Evolutionary conservation across 1,139 yeast species (phyloP).

Genomic region (Pichia terricola): DNA sequence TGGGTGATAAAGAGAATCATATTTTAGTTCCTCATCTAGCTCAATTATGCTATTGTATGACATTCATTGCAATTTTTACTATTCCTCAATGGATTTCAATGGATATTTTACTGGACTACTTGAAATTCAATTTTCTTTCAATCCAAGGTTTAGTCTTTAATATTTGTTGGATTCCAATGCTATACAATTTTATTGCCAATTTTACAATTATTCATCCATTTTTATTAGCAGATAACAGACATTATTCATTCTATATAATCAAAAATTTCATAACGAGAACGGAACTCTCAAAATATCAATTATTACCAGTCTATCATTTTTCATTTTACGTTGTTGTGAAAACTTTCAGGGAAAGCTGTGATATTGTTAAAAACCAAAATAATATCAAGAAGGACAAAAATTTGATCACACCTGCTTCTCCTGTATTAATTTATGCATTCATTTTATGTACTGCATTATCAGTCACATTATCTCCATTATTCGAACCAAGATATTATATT

Average conservation of each 20-base stretch:
- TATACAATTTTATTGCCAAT: slow-evolving; percentile 41
- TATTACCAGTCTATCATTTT: slow-evolving; percentile 69
- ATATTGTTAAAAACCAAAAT: slow-evolving; percentile 14
- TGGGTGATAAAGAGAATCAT: slow-evolving; percentile 87
- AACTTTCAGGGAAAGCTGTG: slow-evolving; percentile 24
- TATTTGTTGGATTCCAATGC: slow-evolving; percentile 23
- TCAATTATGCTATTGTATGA: slow-evolving; percentile 70
- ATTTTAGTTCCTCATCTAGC: slow-evolving; percentile 59
- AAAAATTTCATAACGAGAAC: slow-evolving; percentile 43
- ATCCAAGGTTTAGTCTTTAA: slow-evolving; percentile 13
- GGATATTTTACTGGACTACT: slow-evolving; percentile 27
- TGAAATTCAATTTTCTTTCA: slow-evolving; percentile 17
- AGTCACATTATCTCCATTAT: slow-evolving; percentile 77
- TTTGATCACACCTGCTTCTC: slow-evolving; percentile 17
- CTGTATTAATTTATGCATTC: slow-evolving; percentile 36
- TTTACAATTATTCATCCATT: slow-evolving; percentile 83
- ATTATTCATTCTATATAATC: slow-evolving; percentile 81
- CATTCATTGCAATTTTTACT: slow-evolving; percentile 54
- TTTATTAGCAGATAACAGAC: slow-evolving; percentile 87
- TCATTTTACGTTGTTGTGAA: slow-evolving; percentile 41
- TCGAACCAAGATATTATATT: slow-evolving; percentile 90
- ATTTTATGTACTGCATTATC: slow-evolving; percentile 48
- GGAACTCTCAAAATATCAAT: slow-evolving; percentile 31
- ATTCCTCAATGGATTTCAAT: slow-evolving; percentile 58
- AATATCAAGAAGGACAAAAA: slow-evolving; percentile 1